phyloP scores from a whole-genome alignment of 768 basidiomycete genomes.

The Leccinum obscurum region DNA sequence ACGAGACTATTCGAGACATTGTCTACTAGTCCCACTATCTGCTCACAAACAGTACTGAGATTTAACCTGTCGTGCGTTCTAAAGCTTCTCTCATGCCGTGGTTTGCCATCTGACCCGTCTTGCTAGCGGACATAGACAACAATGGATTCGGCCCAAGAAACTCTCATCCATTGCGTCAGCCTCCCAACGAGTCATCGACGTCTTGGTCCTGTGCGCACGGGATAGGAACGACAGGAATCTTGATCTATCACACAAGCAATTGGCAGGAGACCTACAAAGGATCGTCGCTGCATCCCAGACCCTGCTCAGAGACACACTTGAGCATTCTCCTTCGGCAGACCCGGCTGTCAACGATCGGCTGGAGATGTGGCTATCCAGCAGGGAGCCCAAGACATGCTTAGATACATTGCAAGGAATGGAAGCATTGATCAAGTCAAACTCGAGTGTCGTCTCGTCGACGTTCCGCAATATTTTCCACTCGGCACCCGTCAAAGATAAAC shows the following conservation, averaged over 20 bases:
- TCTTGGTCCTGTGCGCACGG: neutral
- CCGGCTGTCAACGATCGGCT: neutral
- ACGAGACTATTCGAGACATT: too few relatives aligned
- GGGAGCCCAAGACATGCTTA: neutral
- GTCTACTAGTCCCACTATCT: too few relatives aligned
- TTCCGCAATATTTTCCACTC: neutral
- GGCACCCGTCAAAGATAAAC: neutral
- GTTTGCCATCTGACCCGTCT: neutral
- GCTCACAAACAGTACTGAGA: too few relatives aligned
- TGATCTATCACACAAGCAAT: neutral
- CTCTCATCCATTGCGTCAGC: neutral
- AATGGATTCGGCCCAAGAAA: neutral
- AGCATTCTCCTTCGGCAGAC: neutral
- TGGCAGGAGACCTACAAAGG: neutral
- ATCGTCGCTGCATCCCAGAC: neutral
- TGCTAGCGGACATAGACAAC: neutral
- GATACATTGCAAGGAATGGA: neutral
- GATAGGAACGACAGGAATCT: neutral
- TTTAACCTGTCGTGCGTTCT: too few relatives aligned
- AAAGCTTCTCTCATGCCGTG: too few relatives aligned
- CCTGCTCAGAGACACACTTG: neutral
- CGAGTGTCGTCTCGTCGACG: neutral
- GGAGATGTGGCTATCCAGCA: neutral
- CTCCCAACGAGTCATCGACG: neutral
- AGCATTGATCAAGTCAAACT: neutral